Evolutionary conservation across 75 land plant species (phyloP), one percentile per base, ranked within the genome.

Genomic region (Larix kaempferi): DNA sequence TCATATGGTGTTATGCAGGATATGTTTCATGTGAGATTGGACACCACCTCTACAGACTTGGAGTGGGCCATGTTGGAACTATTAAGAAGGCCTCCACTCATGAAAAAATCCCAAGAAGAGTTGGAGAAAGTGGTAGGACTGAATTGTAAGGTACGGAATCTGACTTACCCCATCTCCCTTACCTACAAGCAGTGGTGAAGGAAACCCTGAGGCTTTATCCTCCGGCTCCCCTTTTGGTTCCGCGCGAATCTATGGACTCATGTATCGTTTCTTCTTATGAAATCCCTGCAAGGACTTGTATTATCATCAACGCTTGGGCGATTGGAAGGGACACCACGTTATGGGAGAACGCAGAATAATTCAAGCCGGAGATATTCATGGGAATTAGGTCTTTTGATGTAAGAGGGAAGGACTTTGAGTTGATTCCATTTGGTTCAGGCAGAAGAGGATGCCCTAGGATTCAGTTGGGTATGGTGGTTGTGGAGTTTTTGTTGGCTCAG

Each of bases 31-130:
- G 74, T 17, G 2, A 56, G 56, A 17, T 41, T 33, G 25, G 74
- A 73, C 6, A 73, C 74, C 23, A 41, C 74, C 22, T n/a, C 27
- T 23, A 73, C 11, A 1, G 16, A 57, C 49, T 52, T 73, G 27
- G 74, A 73, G 16, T 77, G 76, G 76, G 73, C 79, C 13, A 71
- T 77, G 76, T 27, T 17, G 23, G 79, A 77, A 78, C 78, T 77
- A 21, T 16, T 72, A 75, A 52, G 58, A 58, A 54, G 65, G 17
- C 77, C 77, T 2, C 22, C 6, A 0, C 27, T 56, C 13, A 33
- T 27, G 6, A 16, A 75, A 12, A 77, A 72, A 39, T 3, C 35
- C 21, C 79, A 77, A 35, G 76, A 14, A 35, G 79, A 77, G 77
- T 75, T 77, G 10, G 79, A 77, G n/a, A 19, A 4, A 13, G 52